These are phyloP conservation scores for Strigomonas galati DNA, from an alignment of 208 protist genomes.

Conservation along the genomic window DNA sequence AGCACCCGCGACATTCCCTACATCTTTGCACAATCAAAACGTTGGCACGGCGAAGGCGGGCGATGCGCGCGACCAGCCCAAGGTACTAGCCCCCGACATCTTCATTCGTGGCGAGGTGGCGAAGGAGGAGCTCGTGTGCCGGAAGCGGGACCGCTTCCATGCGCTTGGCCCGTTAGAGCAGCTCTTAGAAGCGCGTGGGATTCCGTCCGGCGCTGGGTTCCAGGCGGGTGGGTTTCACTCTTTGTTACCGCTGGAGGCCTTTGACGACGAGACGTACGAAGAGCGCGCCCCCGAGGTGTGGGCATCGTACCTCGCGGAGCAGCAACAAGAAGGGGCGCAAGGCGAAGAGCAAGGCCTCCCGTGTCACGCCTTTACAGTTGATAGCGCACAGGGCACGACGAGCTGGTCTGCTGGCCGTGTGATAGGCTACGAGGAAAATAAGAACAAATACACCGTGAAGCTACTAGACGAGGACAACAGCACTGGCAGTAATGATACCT, in stretches of 20 bases:
- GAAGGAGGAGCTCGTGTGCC: conserved; percentile 76
- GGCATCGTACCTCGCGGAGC: conserved; percentile 17
- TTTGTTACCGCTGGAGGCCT: conserved; percentile 89
- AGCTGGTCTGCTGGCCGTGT: conserved; percentile 24
- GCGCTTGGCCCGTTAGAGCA: conserved; percentile 35
- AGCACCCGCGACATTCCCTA: background rate
- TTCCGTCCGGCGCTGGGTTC: conserved; percentile 26
- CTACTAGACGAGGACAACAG: background rate
- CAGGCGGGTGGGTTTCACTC: conserved; percentile 42
- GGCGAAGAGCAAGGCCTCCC: conserved; percentile 30
- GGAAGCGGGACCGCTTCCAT: conserved; percentile 72
- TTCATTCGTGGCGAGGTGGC: conserved; percentile 75
- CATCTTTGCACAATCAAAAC: background rate
- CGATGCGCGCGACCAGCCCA: conserved; percentile 42
- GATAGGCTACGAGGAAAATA: conserved; percentile 19
- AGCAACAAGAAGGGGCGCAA: background rate
- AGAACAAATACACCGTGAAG: conserved; percentile 18
- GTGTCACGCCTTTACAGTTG: conserved; percentile 37
- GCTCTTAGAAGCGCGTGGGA: conserved; percentile 65
- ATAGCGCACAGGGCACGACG: conserved; percentile 11
- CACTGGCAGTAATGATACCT: background rate
- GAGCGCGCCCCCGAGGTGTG: conserved; percentile 71
- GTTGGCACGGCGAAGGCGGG: background rate
- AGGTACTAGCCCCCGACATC: conserved; percentile 85
- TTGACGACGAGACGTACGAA: conserved; percentile 92